Percentiles rank a stretch among this genome's conserved stretches.
phyloP scores from a whole-genome alignment of 2,329 filamentous ascomycete species.

The Phyllosticta capitalensis region DNA sequence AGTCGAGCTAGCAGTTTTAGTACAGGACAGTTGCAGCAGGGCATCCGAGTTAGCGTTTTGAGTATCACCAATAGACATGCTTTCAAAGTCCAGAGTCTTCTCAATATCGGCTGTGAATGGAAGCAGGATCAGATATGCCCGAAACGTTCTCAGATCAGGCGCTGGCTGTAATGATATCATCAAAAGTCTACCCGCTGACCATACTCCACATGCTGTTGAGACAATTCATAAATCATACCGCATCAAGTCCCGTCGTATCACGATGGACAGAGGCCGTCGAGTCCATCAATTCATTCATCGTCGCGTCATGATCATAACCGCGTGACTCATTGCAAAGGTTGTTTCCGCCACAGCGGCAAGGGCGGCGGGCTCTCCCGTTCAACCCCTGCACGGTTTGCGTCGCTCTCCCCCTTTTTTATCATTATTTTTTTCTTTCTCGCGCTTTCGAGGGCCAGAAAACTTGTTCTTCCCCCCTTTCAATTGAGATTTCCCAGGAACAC shows the following conservation, averaged over 20 bases:
- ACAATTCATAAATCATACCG: too few relatives aligned
- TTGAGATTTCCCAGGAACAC: conserved; percentile 11
- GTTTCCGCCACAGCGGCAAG: not conserved
- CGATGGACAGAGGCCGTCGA: not conserved
- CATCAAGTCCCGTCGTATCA: not conserved
- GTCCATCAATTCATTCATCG: not conserved
- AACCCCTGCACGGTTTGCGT: too few relatives aligned
- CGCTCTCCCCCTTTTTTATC: too few relatives aligned
- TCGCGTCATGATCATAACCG: not conserved
- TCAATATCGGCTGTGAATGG: too few relatives aligned
- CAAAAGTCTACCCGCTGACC: too few relatives aligned
- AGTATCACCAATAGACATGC: not conserved
- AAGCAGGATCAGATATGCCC: too few relatives aligned
- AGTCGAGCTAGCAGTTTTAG: not conserved
- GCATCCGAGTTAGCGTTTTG: not conserved
- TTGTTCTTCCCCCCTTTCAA: not conserved
- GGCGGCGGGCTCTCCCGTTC: not conserved
- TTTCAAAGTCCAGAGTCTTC: not conserved
- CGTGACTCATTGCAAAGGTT: not conserved
- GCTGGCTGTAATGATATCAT: too few relatives aligned
- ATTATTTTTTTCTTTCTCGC: too few relatives aligned
- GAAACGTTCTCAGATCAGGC: too few relatives aligned
- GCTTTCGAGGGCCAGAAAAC: not conserved
- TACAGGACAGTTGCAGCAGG: not conserved
- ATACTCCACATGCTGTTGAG: too few relatives aligned